Evolutionary conservation across 164 flowering plant species (phyloP), one percentile per base, ranked within the genome.

Genomic region (Nelumbo lutea): DNA sequence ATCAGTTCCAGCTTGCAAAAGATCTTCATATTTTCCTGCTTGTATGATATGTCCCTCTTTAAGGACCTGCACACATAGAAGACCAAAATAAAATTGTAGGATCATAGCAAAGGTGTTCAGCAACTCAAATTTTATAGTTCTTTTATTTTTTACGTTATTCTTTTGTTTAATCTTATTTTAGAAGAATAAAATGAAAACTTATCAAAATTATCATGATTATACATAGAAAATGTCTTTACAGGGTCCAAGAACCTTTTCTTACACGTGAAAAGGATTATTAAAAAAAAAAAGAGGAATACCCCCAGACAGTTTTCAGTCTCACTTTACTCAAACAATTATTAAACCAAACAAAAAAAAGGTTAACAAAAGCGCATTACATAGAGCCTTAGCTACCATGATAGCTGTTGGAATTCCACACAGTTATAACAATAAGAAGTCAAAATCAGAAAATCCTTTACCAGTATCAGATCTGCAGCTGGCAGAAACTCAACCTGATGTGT

Each of bases 401-500:
- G 13, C 9, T 6, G 11, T 9, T 60, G 2, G 13, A 4, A 41
- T 9, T 60, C 13, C 41, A 56, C 45, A 65, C 59, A 65, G 38
- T 10, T 13, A 40, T 42, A 59, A 41, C 57, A 39, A 9, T 38
- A 66, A 42, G 42, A n/a, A 43, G 51, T 15, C 11, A 9, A 53
- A 27, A 27, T 53, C 38, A 38, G 48, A 62, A 5, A 50, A 48
- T 56, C 13, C 5, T 68, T 64, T 90, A 96, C 98, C 98, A 96
- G 80, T 77, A 96, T 96, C 80, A 93, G 66, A 76, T 96, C 98
- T 60, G 92, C 95, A 62, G 96, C 84, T 50, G 98, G 99, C 68
- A 96, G 78, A 82, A 93, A 96, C 73, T 96, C 99, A 76, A 96
- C 91, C 83, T 96, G 99, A 80, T 96, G 99, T 39, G 99, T 96